Evolutionary conservation across 2,329 filamentous ascomycete genomes (phyloP).

Genomic region (Fusarium udum): DNA sequence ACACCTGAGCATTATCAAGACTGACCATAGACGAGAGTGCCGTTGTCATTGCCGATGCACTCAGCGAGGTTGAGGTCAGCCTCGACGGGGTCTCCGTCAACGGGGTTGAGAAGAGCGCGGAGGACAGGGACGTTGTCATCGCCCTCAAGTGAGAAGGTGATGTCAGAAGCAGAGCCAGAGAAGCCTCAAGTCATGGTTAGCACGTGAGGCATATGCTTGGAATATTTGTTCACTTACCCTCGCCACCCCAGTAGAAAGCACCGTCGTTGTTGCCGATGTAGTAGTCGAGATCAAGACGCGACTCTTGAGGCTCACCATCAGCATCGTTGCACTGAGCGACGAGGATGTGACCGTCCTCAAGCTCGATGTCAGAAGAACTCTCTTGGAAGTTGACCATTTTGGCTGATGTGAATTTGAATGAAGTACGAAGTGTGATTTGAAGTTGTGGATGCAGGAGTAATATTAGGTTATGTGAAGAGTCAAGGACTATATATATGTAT

Average conservation of each 20-base stretch:
- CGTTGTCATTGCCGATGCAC: slow-evolving; percentile 63
- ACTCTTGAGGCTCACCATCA: slow-evolving; percentile 55
- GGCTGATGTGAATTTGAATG: not conserved
- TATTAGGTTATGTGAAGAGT: not conserved
- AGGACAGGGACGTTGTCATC: slow-evolving; percentile 61
- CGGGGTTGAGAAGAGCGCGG: slow-evolving; percentile 56
- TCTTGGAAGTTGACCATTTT: slow-evolving; percentile 56
- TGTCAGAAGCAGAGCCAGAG: slow-evolving; percentile 55
- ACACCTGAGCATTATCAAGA: rapidly evolving
- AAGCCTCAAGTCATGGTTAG: slow-evolving; percentile 49
- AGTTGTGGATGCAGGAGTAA: not conserved
- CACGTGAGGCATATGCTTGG: rapidly evolving
- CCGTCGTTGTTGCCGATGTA: slow-evolving; percentile 63
- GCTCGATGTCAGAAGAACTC: slow-evolving; percentile 55
- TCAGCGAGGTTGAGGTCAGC: slow-evolving; percentile 66
- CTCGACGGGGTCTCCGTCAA: slow-evolving; percentile 52
- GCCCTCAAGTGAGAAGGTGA: slow-evolving; percentile 61
- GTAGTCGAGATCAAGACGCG: slow-evolving; percentile 60
- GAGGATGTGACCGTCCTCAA: slow-evolving; percentile 62
- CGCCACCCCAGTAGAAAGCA: slow-evolving; percentile 56
- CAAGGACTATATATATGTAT: slow-evolving; percentile 7
- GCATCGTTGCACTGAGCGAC: slow-evolving; percentile 51
- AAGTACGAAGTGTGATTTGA: not conserved
- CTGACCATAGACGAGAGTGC: slow-evolving; percentile 43
- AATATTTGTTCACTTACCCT: slow-evolving; percentile 25